A percentile compares a stretch with the other conserved stretches of the same genome.
These are phyloP conservation scores for Incumbomyces delicatus DNA, from an alignment of 2,329 filamentous ascomycete species.

Conservation along the genomic window DNA sequence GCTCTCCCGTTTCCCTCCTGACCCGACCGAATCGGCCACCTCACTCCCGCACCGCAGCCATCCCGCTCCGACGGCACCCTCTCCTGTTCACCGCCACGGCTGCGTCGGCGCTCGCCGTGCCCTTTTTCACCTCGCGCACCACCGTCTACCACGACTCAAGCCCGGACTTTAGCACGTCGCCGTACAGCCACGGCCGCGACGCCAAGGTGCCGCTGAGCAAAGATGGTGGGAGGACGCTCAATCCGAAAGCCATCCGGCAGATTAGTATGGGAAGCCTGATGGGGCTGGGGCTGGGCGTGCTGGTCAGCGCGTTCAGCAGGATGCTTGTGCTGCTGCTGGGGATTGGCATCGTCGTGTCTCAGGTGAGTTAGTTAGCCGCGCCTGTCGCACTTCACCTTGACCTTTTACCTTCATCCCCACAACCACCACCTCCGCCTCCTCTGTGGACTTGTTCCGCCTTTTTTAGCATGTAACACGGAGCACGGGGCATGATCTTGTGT, in stretches of 20 bases:
- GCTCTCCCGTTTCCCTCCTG: not conserved
- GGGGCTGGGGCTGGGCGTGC: constrained; percentile 33
- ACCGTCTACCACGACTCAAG: constrained; percentile 12
- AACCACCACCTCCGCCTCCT: no score
- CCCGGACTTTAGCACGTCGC: constrained; percentile 13
- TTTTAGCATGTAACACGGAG: not conserved
- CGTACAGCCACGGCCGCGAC: constrained; percentile 16
- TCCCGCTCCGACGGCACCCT: not conserved
- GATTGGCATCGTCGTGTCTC: constrained; percentile 33
- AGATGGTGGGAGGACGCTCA: constrained; percentile 16
- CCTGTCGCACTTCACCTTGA: no score
- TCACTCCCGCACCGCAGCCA: not conserved
- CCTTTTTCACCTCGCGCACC: constrained; percentile 13
- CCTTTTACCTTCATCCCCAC: no score
- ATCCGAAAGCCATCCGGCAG: constrained; percentile 29
- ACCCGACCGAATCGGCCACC: not conserved
- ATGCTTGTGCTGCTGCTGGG: constrained; percentile 35
- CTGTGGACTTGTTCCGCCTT: no score
- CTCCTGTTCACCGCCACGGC: constrained; percentile 6
- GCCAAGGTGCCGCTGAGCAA: constrained; percentile 17
- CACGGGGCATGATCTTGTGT: not conserved
- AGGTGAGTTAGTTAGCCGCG: constrained; percentile 26
- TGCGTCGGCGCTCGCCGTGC: constrained; percentile 16
- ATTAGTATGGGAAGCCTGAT: constrained; percentile 37
- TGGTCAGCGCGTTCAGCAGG: constrained; percentile 35